Percentiles rank a stretch among this genome's conserved stretches.
Conservation (phyloP, 257 asterid genomes). For the Lavandula angustifolia region DNA sequence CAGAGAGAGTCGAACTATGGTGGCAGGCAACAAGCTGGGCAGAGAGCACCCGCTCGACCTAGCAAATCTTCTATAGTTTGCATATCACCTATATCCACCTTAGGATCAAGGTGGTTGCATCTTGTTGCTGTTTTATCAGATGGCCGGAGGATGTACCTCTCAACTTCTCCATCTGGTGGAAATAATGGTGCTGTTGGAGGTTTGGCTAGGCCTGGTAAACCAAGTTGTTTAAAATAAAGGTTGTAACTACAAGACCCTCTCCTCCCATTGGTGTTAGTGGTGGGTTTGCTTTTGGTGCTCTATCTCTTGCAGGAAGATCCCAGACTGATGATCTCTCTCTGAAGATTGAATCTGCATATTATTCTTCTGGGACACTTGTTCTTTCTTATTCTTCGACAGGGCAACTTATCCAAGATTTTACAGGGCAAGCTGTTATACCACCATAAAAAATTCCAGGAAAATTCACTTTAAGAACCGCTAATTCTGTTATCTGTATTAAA, state of each 20-base stretch:
- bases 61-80: conserved; percentile 73
- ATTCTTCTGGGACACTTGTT: conserved; percentile 77
- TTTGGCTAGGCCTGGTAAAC: conserved; percentile 58
- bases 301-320: conserved; percentile 83
- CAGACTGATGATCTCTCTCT: conserved; percentile 78
- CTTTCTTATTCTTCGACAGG: conserved; percentile 97
- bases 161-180: conserved; percentile 84
- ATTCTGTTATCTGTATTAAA: conserved; percentile 51
- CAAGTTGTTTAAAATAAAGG: conserved; percentile 93
- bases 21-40: conserved; percentile 75
- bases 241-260: conserved; percentile 89
- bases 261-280: conserved; percentile 90
- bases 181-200: conserved; percentile 64
- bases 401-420: conserved; percentile 58
- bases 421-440: conserved; percentile 57
- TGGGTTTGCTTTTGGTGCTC: conserved; percentile 78
- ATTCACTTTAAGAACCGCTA: conserved; percentile 46
- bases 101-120: conserved; percentile 94
- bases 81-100: conserved; percentile 79
- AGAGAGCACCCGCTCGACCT: conserved; percentile 63
- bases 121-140: conserved; percentile 91
- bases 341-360: conserved; percentile 88
- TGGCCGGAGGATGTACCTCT: conserved; percentile 96
- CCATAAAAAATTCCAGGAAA: conserved; percentile 71
- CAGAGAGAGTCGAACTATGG: conserved; percentile 77